Evolutionary conservation across 1,139 yeast species (phyloP), one percentile per base, ranked within the genome.

Genomic region (Entelexis sorbosivorans): DNA sequence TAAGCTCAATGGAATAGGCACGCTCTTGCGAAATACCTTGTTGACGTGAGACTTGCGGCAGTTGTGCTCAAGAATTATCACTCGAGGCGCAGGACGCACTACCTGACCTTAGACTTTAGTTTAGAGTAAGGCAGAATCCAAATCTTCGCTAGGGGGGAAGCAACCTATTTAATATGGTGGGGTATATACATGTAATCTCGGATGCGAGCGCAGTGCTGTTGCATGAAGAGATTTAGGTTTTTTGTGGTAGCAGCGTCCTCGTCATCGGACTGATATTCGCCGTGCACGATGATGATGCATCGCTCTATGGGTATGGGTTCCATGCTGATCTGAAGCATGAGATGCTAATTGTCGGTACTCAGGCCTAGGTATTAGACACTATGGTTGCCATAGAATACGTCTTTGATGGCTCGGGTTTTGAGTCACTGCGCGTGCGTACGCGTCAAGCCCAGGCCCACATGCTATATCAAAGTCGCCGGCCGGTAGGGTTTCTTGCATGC

Each of bases 151-250:
- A 22, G n/a, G 4, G 47, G 36, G 29, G 39, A 44, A 34, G 47
- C 39, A 34, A 44, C 39, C 33, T 44, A 33, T 44, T 44, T 44
- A 44, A 44, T 44, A 44, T 26, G 38, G 24, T 16, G 28, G 36
- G 32, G 44, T 9, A 22, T 20, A 36, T 36, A 22, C 33, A 46
- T 46, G 32, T 44, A 34, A 44, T 44, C 39, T 44, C 33, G 8
- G n/a, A 20, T 40, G 38, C 8, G 38, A 32, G 38, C 7, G 38
- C 31, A 24, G 31, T 9, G 16, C 13, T 33, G 35, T 24, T 34
- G 47, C 47, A 44, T 32, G 24, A 14, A 2, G 14, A 34, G 39
- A 33, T 44, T 44, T 44, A 44, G 47, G 47, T 44, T 44, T 24
- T 24, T 26, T 3, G 9, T 44, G 47, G 39, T 20, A 33, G 47